Percentiles rank a stretch among this genome's conserved stretches.
These are phyloP conservation scores for Sclerotinia trifoliorum DNA, from an alignment of 2,329 filamentous ascomycete species.

Conservation along the genomic window DNA sequence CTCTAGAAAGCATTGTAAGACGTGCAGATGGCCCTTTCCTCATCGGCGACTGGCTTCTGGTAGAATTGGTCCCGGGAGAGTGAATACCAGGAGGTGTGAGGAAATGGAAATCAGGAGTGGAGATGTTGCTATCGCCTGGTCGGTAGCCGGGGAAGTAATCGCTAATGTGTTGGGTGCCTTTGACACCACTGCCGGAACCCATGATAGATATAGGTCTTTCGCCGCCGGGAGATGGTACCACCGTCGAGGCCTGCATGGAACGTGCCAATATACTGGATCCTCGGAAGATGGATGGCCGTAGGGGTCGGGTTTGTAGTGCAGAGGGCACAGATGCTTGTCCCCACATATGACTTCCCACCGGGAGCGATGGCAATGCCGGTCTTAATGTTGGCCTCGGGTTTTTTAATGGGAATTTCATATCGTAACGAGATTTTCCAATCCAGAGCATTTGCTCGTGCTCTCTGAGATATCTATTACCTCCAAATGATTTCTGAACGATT, in stretches of 20 bases:
- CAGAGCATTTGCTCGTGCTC: constrained; percentile 63
- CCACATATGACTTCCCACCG: constrained; percentile 22
- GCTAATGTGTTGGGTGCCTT: background rate
- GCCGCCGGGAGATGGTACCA: constrained; percentile 8
- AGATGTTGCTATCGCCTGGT: constrained; percentile 10
- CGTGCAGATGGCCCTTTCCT: background rate
- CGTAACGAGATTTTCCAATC: constrained; percentile 40
- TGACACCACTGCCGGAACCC: constrained; percentile 10
- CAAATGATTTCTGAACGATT: constrained; percentile 59
- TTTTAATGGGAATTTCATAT: constrained; percentile 6
- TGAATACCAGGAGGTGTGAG: constrained; percentile 16
- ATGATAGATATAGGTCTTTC: background rate
- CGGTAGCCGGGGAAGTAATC: constrained; percentile 18
- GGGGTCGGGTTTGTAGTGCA: constrained; percentile 13
- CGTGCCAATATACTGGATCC: constrained; percentile 16
- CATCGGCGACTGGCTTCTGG: constrained; percentile 7
- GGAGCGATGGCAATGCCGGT: constrained; percentile 13
- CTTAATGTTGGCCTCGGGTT: background rate
- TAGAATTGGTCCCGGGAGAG: background rate
- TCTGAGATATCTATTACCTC: constrained; percentile 57
- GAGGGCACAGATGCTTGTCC: constrained; percentile 20
- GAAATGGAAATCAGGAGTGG: constrained; percentile 20
- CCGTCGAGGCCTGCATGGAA: constrained; percentile 18
- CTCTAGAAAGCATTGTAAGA: constrained; percentile 9
- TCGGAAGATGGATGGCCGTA: constrained; percentile 14